Evolutionary conservation across 768 basidiomycete genomes (phyloP), one percentile per base, ranked within the genome.

Genomic region (Galerina sulciceps): DNA sequence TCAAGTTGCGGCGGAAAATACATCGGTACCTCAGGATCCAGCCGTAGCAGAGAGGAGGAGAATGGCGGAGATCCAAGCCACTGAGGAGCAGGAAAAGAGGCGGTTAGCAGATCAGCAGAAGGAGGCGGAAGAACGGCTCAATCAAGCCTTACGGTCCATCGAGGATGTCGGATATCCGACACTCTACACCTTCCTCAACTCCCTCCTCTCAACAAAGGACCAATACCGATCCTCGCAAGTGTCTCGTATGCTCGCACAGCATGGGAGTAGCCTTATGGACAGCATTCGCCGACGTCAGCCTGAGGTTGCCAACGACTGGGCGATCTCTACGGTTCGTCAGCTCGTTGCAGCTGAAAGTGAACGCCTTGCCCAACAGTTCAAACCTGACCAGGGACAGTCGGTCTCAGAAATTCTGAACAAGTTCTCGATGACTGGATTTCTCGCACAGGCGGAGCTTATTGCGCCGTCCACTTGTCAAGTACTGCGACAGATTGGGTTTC

Each of bases 381-480:
- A 17, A 1, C 63, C 53, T 2, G 17, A 35, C 4, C 45, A 51
- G 15, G 26, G 36, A 0, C 8, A 38, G 2, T 42, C 51, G 1
- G 48, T 64, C 31, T 46, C 38, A 4, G 42, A 57, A 10, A 63
- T 57, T 18, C 35, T 63, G 17, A 10, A 15, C 6, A n/a, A 37
- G 3, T 63, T 63, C 26, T 63, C 62, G 14, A 15, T 63, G 0
- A 40, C 34, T 6, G 34, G 36, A 1, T 57, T 57, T 40, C 51
- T 63, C 1, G 6, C 43, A 1, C 50, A 57, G 6, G 55, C 58
- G 4, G 62, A 59, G 17, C 20, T 13, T 17, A 9, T 60, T 13
- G 62, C 62, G 4, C 62, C 62, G 10, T 14, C 46, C 5, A 59
- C 38, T 1, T 60, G 51, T 40, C 42, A 60, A 15, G 46, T 58